These are phyloP conservation scores for Papiliotrema fonsecae DNA, from an alignment of 1,284 basidiomycete species.

Conservation along the genomic window DNA sequence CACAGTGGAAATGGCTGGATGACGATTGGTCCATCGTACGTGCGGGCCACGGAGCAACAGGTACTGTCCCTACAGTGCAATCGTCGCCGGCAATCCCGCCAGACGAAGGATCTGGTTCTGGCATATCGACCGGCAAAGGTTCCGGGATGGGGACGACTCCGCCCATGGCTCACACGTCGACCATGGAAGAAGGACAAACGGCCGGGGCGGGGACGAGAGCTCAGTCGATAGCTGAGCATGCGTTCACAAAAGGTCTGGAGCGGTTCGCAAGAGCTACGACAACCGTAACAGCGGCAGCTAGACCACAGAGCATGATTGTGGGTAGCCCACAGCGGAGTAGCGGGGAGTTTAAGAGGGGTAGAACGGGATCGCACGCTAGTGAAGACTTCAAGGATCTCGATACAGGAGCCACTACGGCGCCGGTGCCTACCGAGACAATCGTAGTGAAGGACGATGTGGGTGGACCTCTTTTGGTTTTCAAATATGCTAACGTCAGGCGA, in stretches of 20 bases:
- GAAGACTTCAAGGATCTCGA: constrained; percentile 15
- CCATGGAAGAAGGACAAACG: constrained; percentile 8
- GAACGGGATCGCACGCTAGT: constrained; percentile 28
- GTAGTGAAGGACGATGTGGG: constrained; percentile 30
- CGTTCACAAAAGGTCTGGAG: constrained; percentile 48
- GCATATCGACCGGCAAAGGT: background rate
- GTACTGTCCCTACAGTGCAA: constrained; percentile 2
- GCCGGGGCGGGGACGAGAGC: constrained; percentile 20
- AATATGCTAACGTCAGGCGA: constrained; percentile 52
- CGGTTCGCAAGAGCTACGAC: constrained; percentile 32
- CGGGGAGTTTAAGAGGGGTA: constrained; percentile 15
- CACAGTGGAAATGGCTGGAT: constrained; percentile 80
- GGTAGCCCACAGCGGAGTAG: constrained; percentile 12
- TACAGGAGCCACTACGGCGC: background rate
- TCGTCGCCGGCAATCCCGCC: constrained; percentile 13
- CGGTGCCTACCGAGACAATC: constrained; percentile 20
- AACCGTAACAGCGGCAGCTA: constrained; percentile 5
- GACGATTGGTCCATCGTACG: constrained; percentile 72
- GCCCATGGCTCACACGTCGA: background rate
- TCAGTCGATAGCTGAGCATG: constrained; percentile 46
- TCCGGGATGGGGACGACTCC: constrained; percentile 9
- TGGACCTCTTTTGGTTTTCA: background rate
- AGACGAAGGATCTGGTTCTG: constrained; percentile 1
- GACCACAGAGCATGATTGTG: background rate
- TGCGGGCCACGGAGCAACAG: constrained; percentile 13